Evolutionary conservation across 2,329 filamentous ascomycete species (phyloP).

Genomic region (Rutstroemia sp.): DNA sequence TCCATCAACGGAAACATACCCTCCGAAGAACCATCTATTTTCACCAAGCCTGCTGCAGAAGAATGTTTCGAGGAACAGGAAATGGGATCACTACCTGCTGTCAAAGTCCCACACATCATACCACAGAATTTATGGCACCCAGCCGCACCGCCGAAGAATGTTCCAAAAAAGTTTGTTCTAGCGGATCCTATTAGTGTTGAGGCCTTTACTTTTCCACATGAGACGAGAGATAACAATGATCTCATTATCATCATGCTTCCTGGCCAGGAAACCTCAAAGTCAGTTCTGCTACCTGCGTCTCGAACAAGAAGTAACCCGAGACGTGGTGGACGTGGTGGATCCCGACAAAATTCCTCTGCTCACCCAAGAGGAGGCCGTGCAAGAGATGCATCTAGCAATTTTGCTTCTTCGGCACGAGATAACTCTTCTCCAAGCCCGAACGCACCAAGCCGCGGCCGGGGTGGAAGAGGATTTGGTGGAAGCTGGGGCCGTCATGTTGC

Average conservation of each 20-base stretch:
- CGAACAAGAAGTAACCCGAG: slow-evolving; percentile 29
- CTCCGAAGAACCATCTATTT: slow-evolving; percentile 38
- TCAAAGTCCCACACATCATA: slow-evolving; percentile 56
- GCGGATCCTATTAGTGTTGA: slow-evolving; percentile 39
- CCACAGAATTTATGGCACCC: slow-evolving; percentile 58
- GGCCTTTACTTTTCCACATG: slow-evolving; percentile 33
- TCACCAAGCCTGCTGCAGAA: slow-evolving; percentile 65
- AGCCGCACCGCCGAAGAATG: slow-evolving; percentile 44
- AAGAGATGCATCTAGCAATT: slow-evolving; percentile 22
- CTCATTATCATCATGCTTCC: slow-evolving; percentile 40
- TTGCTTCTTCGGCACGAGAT: slow-evolving; percentile 21
- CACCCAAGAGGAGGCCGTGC: slow-evolving; percentile 25
- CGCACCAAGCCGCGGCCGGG: slow-evolving; percentile 18
- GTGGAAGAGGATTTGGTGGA: slow-evolving; percentile 22
- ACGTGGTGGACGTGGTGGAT: slow-evolving; percentile 21
- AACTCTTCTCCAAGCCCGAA: slow-evolving; percentile 18
- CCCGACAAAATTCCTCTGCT: slow-evolving; percentile 21
- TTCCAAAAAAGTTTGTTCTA: slow-evolving; percentile 45
- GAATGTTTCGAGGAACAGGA: slow-evolving; percentile 77
- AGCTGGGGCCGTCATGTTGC: slow-evolving; percentile 23
- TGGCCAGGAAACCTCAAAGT: slow-evolving; percentile 36
- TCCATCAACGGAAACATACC: slow-evolving; percentile 20
- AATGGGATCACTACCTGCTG: slow-evolving; percentile 67
- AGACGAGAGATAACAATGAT: slow-evolving; percentile 33
- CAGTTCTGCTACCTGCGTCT: slow-evolving; percentile 30